Evolutionary conservation across 2,329 filamentous ascomycete species (phyloP).

Genomic region (Monosporascus sp.): DNA sequence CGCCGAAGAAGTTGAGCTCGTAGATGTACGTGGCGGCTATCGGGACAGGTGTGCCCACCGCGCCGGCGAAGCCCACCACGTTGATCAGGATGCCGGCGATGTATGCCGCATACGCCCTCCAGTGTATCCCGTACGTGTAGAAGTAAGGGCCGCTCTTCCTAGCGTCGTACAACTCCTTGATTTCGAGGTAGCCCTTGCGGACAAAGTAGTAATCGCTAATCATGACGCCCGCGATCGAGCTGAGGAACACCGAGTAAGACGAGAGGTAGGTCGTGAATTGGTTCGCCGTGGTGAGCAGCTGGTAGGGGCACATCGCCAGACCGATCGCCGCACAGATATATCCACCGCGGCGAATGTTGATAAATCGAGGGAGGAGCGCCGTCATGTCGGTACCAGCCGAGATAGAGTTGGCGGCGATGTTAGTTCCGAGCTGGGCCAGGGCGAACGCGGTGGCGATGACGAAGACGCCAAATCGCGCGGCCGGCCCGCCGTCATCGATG

Average conservation of each 20-base stretch:
- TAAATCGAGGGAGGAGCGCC: conserved; percentile 69
- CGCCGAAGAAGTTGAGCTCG: conserved; percentile 84
- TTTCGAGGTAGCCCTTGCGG: conserved; percentile 72
- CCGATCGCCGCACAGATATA: conserved; percentile 79
- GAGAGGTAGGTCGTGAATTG: conserved; percentile 89
- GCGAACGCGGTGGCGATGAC: conserved; percentile 66
- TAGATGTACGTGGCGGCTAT: conserved; percentile 80
- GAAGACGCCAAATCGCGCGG: conserved; percentile 69
- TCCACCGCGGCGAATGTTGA: conserved; percentile 81
- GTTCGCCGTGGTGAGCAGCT: conserved; percentile 68
- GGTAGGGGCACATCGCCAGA: conserved; percentile 83
- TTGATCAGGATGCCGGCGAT: conserved; percentile 82
- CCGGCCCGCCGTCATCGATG: conserved; percentile 62
- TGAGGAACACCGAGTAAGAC: conserved; percentile 90
- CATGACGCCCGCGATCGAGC: conserved; percentile 89
- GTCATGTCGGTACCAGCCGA: conserved; percentile 81
- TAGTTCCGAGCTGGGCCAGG: conserved; percentile 78
- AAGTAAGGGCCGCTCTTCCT: conserved; percentile 65
- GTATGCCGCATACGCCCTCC: conserved; percentile 80
- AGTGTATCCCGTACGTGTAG: conserved; percentile 69
- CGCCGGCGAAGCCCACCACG: conserved; percentile 84
- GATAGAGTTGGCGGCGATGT: conserved; percentile 82
- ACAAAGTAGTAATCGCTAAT: conserved; percentile 83
- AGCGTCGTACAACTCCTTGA: conserved; percentile 74
- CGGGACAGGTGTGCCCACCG: conserved; percentile 67